Conservation (phyloP, 108 stramenopile species). For the Cylindrotheca fusiformis region DNA sequence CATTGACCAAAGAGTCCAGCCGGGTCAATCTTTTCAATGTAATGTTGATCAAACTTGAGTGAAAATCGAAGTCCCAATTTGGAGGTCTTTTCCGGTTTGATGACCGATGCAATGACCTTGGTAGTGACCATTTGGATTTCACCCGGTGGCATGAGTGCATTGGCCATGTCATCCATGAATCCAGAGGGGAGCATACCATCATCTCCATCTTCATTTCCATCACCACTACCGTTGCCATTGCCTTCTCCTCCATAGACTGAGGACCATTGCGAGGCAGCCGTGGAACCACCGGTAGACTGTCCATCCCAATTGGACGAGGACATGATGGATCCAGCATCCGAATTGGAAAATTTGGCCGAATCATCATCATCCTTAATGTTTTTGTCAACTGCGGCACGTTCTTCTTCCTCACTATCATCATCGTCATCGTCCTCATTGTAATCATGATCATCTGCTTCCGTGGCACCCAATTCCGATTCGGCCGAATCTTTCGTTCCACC, state of each 20-base stretch:
- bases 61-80: neutral
- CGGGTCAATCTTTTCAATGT: neutral
- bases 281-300: neutral
- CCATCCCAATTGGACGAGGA: neutral
- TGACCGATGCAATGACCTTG: neutral
- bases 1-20: neutral
- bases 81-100: neutral
- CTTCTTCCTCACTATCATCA: neutral
- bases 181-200: neutral
- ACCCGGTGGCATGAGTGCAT: neutral
- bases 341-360: neutral
- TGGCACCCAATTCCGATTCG: neutral
- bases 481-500: neutral
- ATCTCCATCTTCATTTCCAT: neutral
- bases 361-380: neutral
- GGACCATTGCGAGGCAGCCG: neutral
- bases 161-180: conserved; percentile 1
- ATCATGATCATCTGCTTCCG: neutral
- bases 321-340: neutral
- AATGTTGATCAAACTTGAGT: neutral
- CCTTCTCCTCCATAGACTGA: neutral
- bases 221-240: neutral
- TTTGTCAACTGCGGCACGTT: neutral
- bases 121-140: conserved; percentile 1
- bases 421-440: neutral